phyloP scores from a whole-genome alignment of 164 flowering plant genomes.

The Magnolia kwangsiensis region DNA sequence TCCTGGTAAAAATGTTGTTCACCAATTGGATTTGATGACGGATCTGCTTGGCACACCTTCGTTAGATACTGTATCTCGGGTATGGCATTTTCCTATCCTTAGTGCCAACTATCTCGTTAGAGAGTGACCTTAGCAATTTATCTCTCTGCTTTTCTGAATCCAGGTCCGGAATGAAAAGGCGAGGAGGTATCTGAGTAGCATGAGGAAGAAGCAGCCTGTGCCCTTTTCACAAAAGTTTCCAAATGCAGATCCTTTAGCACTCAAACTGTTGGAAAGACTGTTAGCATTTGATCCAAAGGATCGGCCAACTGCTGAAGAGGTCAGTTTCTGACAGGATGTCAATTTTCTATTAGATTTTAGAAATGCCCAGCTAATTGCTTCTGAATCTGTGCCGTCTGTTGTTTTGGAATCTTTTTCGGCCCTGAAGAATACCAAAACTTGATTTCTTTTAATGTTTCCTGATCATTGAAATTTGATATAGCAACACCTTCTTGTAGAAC shows the following conservation, averaged over 20 bases:
- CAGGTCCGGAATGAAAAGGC: conserved; percentile 96
- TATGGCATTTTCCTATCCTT: conserved; percentile 18
- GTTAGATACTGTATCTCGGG: conserved; percentile 82
- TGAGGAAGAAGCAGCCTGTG: conserved; percentile 85
- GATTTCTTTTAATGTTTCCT: too few relatives aligned
- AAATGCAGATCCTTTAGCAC: conserved; percentile 84
- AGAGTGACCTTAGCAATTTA: background rate
- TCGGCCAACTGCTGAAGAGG: conserved; percentile 96
- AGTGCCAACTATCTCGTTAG: background rate
- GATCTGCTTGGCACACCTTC: conserved; percentile 95
- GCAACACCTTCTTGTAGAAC: too few relatives aligned
- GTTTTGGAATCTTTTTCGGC: too few relatives aligned
- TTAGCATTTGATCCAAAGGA: conserved; percentile 96
- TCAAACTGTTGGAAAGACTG: conserved; percentile 63
- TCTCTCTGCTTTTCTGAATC: background rate
- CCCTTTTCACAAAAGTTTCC: conserved; percentile 76
- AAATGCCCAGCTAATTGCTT: too few relatives aligned
- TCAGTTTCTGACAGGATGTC: conserved; percentile 8
- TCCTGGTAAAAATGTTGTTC: conserved; percentile 97
- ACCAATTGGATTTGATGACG: conserved; percentile 93
- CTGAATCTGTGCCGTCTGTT: too few relatives aligned
- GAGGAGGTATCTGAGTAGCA: conserved; percentile 74
- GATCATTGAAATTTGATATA: too few relatives aligned
- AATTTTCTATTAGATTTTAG: too few relatives aligned
- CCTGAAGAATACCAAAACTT: too few relatives aligned